phyloP scores from a whole-genome alignment of 1,284 basidiomycete species.

The Ceratobasidium sp. region DNA sequence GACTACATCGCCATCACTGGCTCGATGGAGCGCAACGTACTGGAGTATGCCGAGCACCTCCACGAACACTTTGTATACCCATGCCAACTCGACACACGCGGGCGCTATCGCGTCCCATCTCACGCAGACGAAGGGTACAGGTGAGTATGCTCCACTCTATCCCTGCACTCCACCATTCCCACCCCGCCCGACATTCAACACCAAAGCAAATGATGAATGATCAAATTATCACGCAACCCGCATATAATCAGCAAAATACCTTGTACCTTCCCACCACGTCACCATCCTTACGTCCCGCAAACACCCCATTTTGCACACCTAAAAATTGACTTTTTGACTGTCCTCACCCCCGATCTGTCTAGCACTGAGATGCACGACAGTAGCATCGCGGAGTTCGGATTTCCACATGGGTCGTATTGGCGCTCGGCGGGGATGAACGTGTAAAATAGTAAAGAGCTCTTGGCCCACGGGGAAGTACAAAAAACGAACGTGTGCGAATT shows the following conservation, averaged over 20 bases:
- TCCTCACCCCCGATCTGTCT: constrained; percentile 39
- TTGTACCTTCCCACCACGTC: constrained; percentile 7
- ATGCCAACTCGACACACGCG: constrained; percentile 84
- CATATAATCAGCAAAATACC: constrained; percentile 15
- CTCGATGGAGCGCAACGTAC: constrained; percentile 90
- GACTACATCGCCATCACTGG: constrained; percentile 93
- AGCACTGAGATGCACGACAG: constrained; percentile 80
- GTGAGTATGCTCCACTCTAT: constrained; percentile 54
- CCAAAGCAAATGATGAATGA: too few species aligned
- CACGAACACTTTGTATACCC: constrained; percentile 81
- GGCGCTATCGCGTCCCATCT: constrained; percentile 84
- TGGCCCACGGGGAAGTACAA: not conserved
- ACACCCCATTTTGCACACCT: not conserved
- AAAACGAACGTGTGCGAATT: not conserved
- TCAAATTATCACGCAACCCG: too few species aligned
- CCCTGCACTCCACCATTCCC: not conserved
- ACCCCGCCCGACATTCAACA: constrained; percentile 8
- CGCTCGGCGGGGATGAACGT: constrained; percentile 17
- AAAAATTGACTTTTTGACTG: constrained; percentile 5
- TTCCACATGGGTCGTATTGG: constrained; percentile 80
- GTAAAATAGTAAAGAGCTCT: constrained; percentile 2
- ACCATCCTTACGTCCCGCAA: not conserved
- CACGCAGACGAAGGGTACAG: constrained; percentile 77
- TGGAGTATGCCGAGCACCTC: constrained; percentile 64
- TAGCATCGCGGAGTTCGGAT: constrained; percentile 78